These are phyloP conservation scores for Thinopyrum obtusiflorum DNA, from an alignment of 202 grass and related monocot genomes.

Conservation along the genomic window DNA sequence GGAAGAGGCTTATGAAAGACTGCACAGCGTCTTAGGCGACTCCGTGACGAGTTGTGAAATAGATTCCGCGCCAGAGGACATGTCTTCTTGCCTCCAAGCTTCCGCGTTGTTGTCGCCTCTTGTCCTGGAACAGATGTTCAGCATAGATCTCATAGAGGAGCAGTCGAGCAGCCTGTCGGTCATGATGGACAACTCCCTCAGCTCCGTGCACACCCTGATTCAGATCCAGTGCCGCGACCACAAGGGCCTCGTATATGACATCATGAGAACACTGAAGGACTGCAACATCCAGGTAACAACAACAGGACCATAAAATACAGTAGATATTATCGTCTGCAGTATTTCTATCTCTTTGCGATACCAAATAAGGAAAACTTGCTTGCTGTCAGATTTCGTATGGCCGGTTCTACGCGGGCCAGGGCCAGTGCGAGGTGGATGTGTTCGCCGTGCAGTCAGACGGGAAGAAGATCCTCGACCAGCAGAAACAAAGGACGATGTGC, in stretches of 20 bases:
- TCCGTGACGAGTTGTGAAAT: conserved; percentile 61
- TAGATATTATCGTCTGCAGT: neutral
- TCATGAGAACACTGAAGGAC: conserved; percentile 85
- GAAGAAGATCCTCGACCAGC: conserved; percentile 65
- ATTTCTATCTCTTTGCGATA: neutral
- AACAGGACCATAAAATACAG: conserved; percentile 11
- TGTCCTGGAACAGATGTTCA: conserved; percentile 50
- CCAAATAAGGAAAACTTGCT: neutral
- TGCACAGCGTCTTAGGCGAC: conserved; percentile 54
- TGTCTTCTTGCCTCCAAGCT: conserved; percentile 49
- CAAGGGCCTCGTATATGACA: conserved; percentile 76
- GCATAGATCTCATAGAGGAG: conserved; percentile 39
- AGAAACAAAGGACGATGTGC: conserved; percentile 47
- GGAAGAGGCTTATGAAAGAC: conserved; percentile 58
- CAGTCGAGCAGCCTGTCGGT: conserved; percentile 30
- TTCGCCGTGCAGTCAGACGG: conserved; percentile 72
- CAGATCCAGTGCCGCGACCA: conserved; percentile 69
- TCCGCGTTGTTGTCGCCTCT: conserved; percentile 37
- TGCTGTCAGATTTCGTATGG: conserved; percentile 49
- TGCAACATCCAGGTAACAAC: conserved; percentile 75
- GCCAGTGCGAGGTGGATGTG: conserved; percentile 65
- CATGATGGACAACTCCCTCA: conserved; percentile 64
- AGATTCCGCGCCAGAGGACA: conserved; percentile 41
- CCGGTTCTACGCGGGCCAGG: conserved; percentile 58
- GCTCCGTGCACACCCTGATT: conserved; percentile 69